These are phyloP conservation scores for Kondoa subrosea DNA, from an alignment of 768 basidiomycete species.

Conservation along the genomic window DNA sequence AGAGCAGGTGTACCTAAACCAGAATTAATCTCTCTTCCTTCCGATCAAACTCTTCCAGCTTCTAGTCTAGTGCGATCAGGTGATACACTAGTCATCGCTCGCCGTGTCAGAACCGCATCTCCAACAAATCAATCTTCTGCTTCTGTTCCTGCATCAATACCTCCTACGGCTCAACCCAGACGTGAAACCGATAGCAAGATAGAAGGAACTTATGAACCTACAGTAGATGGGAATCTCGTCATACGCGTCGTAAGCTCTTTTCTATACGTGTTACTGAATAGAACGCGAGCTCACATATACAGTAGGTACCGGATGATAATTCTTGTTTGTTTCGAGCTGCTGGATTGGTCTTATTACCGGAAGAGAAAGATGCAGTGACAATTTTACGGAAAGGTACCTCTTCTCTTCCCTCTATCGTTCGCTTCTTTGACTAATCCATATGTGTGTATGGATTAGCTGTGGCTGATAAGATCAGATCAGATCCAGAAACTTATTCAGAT, in stretches of 20 bases:
- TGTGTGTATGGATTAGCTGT: slow-evolving; percentile 59
- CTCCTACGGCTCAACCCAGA: neutral
- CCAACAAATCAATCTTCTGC: neutral
- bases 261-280: neutral
- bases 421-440: slow-evolving; percentile 1
- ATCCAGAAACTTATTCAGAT: slow-evolving; percentile 59
- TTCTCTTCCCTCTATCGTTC: neutral
- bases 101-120: neutral
- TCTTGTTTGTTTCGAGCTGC: slow-evolving; percentile 82
- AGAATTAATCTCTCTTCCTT: neutral
- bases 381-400: slow-evolving; percentile 52
- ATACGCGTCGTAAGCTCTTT: neutral
- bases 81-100: neutral
- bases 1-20: neutral
- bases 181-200: neutral
- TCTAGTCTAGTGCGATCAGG: neutral
- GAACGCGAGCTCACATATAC: neutral
- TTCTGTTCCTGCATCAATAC: neutral
- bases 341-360: slow-evolving; percentile 70
- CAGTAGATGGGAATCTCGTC: neutral
- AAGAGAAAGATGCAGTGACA: slow-evolving; percentile 46
- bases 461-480: slow-evolving; percentile 56
- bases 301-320: slow-evolving; percentile 91
- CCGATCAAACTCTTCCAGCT: neutral
- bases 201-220: neutral